phyloP scores from a whole-genome alignment of 2,329 filamentous ascomycete genomes.

The Apiospora aurea region DNA sequence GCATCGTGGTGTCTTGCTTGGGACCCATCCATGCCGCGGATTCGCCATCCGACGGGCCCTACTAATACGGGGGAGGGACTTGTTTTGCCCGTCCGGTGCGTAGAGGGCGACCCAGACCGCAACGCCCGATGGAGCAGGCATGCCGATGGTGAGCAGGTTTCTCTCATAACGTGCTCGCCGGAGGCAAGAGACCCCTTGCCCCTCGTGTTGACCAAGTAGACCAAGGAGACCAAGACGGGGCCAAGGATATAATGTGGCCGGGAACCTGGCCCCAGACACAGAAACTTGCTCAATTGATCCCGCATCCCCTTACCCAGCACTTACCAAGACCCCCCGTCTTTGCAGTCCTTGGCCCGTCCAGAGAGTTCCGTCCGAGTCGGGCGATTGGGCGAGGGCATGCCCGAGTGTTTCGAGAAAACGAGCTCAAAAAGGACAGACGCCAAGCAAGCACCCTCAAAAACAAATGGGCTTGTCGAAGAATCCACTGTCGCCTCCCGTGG shows the following conservation, averaged over 20 bases:
- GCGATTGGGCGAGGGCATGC: not conserved
- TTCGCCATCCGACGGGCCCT: not conserved
- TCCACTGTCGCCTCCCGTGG: slow-evolving; percentile 20
- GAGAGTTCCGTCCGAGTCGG: not conserved
- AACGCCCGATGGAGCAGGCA: not conserved
- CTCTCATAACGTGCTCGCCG: not conserved
- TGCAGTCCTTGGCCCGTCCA: not conserved
- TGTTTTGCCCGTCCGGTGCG: slow-evolving; percentile 2
- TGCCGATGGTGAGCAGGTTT: not conserved
- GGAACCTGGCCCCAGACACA: not conserved
- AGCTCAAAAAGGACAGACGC: not conserved
- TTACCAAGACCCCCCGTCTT: not conserved
- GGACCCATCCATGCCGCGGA: not conserved
- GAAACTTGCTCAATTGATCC: slow-evolving; percentile 13
- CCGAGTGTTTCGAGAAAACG: not conserved
- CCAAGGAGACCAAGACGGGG: not conserved
- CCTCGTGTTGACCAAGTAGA: not conserved
- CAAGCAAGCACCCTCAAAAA: not conserved
- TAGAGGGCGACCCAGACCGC: not conserved
- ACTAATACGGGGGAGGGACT: not conserved
- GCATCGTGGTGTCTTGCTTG: not conserved
- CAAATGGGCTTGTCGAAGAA: not conserved
- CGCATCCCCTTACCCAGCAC: not conserved
- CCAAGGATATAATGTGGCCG: not conserved
- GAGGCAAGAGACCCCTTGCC: not conserved